A percentile compares a stretch with the other conserved stretches of the same genome.
Conservation (phyloP, 345 rosid species). For the Syzygium oleosum region DNA sequence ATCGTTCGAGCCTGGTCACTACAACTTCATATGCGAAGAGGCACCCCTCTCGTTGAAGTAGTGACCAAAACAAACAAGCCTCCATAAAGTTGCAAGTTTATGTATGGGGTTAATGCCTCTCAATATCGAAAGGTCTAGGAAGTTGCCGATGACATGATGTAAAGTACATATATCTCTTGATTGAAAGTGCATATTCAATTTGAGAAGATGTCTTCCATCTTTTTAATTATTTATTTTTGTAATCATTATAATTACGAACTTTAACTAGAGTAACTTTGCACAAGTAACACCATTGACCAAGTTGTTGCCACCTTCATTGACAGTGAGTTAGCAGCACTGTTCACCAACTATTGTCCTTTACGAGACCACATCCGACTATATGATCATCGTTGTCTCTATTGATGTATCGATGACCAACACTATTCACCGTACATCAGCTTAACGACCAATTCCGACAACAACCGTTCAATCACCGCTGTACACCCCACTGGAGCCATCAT, state of each 20-base stretch:
- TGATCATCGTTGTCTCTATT: neutral
- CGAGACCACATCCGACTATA: neutral
- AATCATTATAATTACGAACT: neutral
- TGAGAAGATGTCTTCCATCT: neutral
- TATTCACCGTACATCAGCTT: too few relatives aligned
- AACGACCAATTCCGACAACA: neutral
- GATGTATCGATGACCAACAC: neutral
- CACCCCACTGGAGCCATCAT: too few relatives aligned
- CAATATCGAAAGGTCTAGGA: too few relatives aligned
- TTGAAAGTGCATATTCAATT: neutral
- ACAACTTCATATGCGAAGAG: too few relatives aligned
- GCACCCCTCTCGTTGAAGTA: too few relatives aligned
- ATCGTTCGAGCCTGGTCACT: too few relatives aligned
- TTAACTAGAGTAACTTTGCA: neutral
- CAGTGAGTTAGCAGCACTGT: neutral
- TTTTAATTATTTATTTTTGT: too few relatives aligned
- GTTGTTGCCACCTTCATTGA: neutral
- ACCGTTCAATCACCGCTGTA: neutral
- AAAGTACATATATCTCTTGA: too few relatives aligned
- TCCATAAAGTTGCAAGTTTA: neutral
- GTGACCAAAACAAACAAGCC: too few relatives aligned
- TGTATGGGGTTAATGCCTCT: neutral
- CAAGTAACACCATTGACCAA: neutral
- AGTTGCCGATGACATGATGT: too few relatives aligned
- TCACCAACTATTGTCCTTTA: neutral